These are phyloP conservation scores for Macrocystidia cucumis DNA, from an alignment of 1,284 basidiomycete genomes.

Conservation along the genomic window DNA sequence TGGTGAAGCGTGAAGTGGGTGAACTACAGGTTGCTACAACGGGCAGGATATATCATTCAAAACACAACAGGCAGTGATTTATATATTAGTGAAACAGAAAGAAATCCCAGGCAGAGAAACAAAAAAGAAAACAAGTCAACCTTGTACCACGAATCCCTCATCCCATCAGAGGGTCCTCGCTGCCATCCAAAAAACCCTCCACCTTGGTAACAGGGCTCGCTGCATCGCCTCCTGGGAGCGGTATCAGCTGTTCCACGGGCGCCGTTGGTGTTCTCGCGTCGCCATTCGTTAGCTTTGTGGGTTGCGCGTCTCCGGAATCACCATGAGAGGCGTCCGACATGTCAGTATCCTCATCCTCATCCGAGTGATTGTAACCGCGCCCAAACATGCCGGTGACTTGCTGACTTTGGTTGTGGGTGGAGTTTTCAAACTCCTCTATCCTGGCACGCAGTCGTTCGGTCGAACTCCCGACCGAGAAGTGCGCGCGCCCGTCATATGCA, in stretches of 20 bases:
- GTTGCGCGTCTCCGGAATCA: conserved; percentile 39
- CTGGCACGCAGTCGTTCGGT: too few relatives aligned
- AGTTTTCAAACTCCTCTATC: too few relatives aligned
- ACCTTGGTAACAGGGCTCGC: conserved; percentile 47
- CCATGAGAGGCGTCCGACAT: conserved; percentile 15
- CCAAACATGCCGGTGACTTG: too few relatives aligned
- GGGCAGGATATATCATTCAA: too few relatives aligned
- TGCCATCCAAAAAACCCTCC: conserved; percentile 69
- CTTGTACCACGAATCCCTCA: conserved; percentile 11
- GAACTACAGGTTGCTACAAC: too few relatives aligned
- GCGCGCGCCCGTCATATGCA: conserved; percentile 21
- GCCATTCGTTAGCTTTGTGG: conserved; percentile 39
- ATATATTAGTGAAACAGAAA: too few relatives aligned
- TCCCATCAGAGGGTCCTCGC: conserved; percentile 58
- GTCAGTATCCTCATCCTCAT: conserved; percentile 21
- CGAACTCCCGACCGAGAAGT: too few relatives aligned
- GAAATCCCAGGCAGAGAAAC: conserved; percentile 10
- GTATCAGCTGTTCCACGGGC: conserved; percentile 43
- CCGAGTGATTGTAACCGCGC: conserved; percentile 25
- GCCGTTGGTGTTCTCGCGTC: conserved; percentile 22
- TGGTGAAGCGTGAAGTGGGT: too few relatives aligned
- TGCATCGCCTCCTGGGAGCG: conserved; percentile 52
- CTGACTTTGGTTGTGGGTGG: too few relatives aligned
- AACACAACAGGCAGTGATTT: too few relatives aligned
- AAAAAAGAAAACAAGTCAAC: conserved; percentile 8